A percentile compares a stretch with the other conserved stretches of the same genome.
phyloP scores from a whole-genome alignment of 1,139 yeast genomes.

The Candida neerlandica region DNA sequence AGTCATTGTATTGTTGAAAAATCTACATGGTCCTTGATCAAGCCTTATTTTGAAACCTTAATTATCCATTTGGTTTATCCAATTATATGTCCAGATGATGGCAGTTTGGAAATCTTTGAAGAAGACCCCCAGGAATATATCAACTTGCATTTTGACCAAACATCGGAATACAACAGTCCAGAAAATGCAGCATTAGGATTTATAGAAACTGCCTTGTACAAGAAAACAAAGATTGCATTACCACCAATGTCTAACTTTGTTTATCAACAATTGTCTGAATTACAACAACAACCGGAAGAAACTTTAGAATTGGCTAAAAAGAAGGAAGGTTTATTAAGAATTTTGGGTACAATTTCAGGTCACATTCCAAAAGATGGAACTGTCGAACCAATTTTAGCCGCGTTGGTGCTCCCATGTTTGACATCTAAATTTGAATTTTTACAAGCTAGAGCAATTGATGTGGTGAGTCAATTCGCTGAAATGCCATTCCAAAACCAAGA shows the following conservation, averaged over 20 bases:
- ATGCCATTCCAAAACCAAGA: conserved; percentile 54
- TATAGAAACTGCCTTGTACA: conserved; percentile 65
- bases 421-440: conserved; percentile 68
- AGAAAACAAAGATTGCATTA: conserved; percentile 63
- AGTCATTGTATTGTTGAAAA: conserved; percentile 73
- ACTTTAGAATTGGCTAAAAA: conserved; percentile 63
- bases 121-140: conserved; percentile 91
- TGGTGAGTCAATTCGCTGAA: conserved; percentile 69
- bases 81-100: conserved; percentile 69
- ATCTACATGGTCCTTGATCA: conserved; percentile 67
- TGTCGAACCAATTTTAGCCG: conserved; percentile 69
- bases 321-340: conserved; percentile 79
- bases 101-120: conserved; percentile 74
- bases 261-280: conserved; percentile 51
- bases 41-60: conserved; percentile 68
- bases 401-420: conserved; percentile 74
- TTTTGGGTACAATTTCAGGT: conserved; percentile 72
- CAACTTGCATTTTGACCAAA: conserved; percentile 71
- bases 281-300: conserved; percentile 40
- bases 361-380: conserved; percentile 56
- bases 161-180: conserved; percentile 62
- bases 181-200: conserved; percentile 69
- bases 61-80: conserved; percentile 80
- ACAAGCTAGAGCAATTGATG: conserved; percentile 83
- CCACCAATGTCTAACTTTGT: conserved; percentile 69